phyloP scores from a whole-genome alignment of 768 basidiomycete genomes.

The Lentinus tigrinus region DNA sequence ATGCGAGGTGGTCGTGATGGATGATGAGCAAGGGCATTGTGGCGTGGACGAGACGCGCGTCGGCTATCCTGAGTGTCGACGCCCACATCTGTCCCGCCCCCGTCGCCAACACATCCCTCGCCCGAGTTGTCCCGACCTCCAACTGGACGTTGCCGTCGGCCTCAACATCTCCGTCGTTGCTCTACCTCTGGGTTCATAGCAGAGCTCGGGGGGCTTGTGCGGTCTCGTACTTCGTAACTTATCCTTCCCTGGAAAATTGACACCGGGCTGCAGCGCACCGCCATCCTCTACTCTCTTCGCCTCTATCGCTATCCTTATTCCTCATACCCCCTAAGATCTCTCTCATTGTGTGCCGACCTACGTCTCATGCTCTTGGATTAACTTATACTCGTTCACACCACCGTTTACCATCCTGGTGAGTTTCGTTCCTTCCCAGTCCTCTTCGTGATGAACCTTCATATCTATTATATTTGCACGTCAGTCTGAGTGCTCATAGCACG shows the following conservation, averaged over 20 bases:
- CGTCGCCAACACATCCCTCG: constrained; percentile 6
- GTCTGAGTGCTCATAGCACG: constrained; percentile 33
- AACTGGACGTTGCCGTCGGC: constrained; percentile 2
- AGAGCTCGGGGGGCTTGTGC: neutral
- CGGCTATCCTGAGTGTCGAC: neutral
- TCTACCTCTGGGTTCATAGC: neutral
- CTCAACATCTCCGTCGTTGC: neutral
- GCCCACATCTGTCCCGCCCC: neutral
- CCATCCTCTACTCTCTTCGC: neutral
- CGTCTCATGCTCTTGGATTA: constrained; percentile 4
- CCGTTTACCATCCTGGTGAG: neutral
- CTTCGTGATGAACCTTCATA: constrained; percentile 4
- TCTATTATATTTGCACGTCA: constrained; percentile 44
- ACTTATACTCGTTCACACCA: constrained; percentile 6
- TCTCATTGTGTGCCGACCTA: neutral
- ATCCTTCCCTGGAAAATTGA: neutral
- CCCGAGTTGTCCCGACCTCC: neutral
- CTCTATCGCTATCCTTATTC: constrained; percentile 4
- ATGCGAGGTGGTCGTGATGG: neutral
- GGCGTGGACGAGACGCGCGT: constrained; percentile 11
- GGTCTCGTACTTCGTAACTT: neutral
- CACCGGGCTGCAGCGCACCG: constrained; percentile 9
- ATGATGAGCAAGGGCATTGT: constrained; percentile 5
- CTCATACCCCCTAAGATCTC: neutral
- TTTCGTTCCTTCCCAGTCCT: neutral